Base-by-base conservation (phyloP, 352 stramenopile species). In the Phytophthora citricola region DNA sequence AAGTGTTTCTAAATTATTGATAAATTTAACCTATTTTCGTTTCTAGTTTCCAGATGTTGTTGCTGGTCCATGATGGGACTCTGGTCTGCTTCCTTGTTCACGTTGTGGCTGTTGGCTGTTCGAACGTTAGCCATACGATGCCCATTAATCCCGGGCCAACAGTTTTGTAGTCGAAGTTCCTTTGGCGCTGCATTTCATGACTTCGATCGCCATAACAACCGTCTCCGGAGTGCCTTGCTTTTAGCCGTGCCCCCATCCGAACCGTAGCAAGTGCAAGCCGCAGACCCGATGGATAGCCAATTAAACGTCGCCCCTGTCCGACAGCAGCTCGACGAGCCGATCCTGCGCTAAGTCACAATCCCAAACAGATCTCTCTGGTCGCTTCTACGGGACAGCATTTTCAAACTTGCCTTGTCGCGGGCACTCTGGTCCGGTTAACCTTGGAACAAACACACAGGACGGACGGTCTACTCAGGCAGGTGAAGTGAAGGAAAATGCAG, bases 261-360 rank as follows among this genome's bases (percentile, higher is more conserved):
- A 45, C 49, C 22, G 38, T 38, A 63, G 39, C 52, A 67, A 57
- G 31, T 67, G 59, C 65, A 66, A 73, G 47, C 44, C 36, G 51
- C 39, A 43, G 24, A 54, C 34, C 43, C 43, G n/a, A 58, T 31
- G 47, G 40, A 15, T 44, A 60, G 48, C 62, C 62, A 70, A 65
- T 70, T 71, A 57, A 40, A 66, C 32, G 17, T 31, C 29, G 24
- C 36, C 47, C 38, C 40, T 45, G 56, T 41, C 51, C 29, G 29
- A 32, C 29, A 32, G 29, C 29, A 32, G 29, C 31, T 50, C 24
- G 27, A 10, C 22, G 43, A 45, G 24, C 66, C 61, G 56, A 68
- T 75, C 61, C 53, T 71, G 49, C 44, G 62, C 63, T 69, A 62
- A 66, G 0, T 65, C 69, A 66, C 64, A 77, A 73, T 74, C 64